Conservation (phyloP, 345 rosid species). For the Kernera saxatilis region DNA sequence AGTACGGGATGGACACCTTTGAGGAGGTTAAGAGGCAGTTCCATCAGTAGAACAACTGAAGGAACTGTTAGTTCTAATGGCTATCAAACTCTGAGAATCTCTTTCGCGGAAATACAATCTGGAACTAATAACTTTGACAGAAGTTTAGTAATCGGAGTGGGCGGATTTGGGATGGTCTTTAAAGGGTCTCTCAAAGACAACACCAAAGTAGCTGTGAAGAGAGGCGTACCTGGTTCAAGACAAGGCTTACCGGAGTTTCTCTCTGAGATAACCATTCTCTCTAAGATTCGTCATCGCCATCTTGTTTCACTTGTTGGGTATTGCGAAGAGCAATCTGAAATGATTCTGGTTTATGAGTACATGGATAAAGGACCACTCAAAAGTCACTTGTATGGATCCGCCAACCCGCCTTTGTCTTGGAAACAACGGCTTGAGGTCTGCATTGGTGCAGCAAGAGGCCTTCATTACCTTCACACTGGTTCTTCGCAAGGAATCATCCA, state of each 20-base stretch:
- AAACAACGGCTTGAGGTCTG: slow-evolving; percentile 89
- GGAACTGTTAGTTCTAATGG: slow-evolving; percentile 62
- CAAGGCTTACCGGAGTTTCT: slow-evolving; percentile 97
- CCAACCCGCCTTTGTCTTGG: slow-evolving; percentile 65
- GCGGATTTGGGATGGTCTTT: slow-evolving; percentile 95
- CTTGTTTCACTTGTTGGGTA: slow-evolving; percentile 90
- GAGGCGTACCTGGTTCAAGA: slow-evolving; percentile 88
- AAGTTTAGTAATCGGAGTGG: slow-evolving; percentile 66
- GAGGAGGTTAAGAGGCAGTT: slow-evolving; percentile 66
- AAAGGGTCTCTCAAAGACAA: slow-evolving; percentile 72
- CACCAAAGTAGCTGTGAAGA: slow-evolving; percentile 80
- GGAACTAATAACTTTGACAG: slow-evolving; percentile 81
- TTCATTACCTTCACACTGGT: slow-evolving; percentile 94
- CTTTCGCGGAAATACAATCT: slow-evolving; percentile 61
- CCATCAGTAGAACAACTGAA: slow-evolving; percentile 63
- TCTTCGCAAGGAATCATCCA: slow-evolving; percentile 93
- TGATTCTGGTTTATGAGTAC: slow-evolving; percentile 89
- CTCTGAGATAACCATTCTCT: slow-evolving; percentile 70
- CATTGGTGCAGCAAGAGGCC: slow-evolving; percentile 90
- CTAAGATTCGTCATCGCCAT: slow-evolving; percentile 87
- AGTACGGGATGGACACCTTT: slow-evolving; percentile 81
- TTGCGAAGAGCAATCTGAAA: slow-evolving; percentile 93
- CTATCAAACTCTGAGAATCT: slow-evolving; percentile 54
- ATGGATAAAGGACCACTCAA: slow-evolving; percentile 94
- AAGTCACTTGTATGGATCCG: slow-evolving; percentile 66